phyloP scores from a whole-genome alignment of 352 stramenopile genomes.

The Phytopythium boreale region DNA sequence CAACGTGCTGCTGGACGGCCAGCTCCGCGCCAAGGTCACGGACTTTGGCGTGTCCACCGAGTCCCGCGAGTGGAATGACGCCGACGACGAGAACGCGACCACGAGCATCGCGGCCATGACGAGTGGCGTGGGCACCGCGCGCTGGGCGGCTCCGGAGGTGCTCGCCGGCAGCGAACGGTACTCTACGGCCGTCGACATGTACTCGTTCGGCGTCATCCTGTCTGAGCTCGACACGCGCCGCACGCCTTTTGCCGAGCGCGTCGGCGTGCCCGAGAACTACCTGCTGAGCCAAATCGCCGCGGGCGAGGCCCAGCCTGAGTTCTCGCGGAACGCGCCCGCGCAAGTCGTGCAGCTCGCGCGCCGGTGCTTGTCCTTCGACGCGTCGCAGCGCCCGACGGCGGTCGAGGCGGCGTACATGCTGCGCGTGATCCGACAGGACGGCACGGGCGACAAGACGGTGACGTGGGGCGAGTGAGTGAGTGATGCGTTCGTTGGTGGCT shows the following conservation, averaged over 20 bases:
- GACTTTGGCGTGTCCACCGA: conserved; percentile 15
- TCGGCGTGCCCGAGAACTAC: conserved; percentile 21
- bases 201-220: conserved; percentile 46
- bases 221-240: conserved; percentile 44
- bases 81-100: conserved; percentile 7
- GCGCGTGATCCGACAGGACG: conserved; percentile 2
- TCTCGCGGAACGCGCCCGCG: conserved; percentile 10
- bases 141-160: conserved; percentile 48
- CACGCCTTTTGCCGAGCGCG: conserved; percentile 28
- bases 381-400: conserved; percentile 19
- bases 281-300: conserved; percentile 22
- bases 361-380: conserved; percentile 23
- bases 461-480: neutral
- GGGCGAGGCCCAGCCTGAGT: conserved; percentile 23
- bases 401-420: conserved; percentile 29
- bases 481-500: no score
- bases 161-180: conserved; percentile 48
- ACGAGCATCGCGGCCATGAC: conserved; percentile 18
- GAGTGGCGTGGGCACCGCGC: conserved; percentile 34
- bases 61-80: conserved; percentile 12
- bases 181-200: conserved; percentile 34
- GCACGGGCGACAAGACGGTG: neutral
- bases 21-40: conserved; percentile 3
- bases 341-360: conserved; percentile 20
- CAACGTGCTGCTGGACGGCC: conserved; percentile 11